Conservation (phyloP, 164 flowering plant genomes). For the Sextonia rubra region DNA sequence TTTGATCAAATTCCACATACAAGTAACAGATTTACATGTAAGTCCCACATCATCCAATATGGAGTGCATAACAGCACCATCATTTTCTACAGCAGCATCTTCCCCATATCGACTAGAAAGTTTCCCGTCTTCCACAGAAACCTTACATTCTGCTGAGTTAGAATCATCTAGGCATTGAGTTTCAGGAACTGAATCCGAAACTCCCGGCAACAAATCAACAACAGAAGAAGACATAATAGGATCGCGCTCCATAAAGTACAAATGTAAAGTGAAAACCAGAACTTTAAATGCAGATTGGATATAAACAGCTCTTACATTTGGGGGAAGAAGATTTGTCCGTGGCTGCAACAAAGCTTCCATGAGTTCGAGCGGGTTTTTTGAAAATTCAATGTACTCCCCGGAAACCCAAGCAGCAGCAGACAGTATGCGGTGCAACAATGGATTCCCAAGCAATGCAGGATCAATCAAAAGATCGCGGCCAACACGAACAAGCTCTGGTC, state of each 20-base stretch:
- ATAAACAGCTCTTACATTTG: slow-evolving; percentile 69
- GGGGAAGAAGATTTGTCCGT: slow-evolving; percentile 72
- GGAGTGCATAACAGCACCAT: slow-evolving; percentile 9
- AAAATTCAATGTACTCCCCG: slow-evolving; percentile 82
- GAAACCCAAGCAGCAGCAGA: slow-evolving; percentile 93
- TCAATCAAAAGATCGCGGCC: slow-evolving; percentile 77
- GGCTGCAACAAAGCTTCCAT: slow-evolving; percentile 88
- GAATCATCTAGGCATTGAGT: slow-evolving; percentile 18
- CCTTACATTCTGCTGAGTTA: slow-evolving; percentile 17
- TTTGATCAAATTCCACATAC: slow-evolving; percentile 47
- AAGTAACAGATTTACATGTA: slow-evolving; percentile 42
- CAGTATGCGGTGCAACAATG: slow-evolving; percentile 56
- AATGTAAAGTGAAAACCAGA: slow-evolving; percentile 47
- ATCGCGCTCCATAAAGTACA: slow-evolving; percentile 32
- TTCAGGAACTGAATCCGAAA: slow-evolving; percentile 16
- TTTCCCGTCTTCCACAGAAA: slow-evolving; percentile 19
- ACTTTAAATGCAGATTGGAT: slow-evolving; percentile 81
- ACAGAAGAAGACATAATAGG: slow-evolving; percentile 18
- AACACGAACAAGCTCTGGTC: slow-evolving; percentile 72
- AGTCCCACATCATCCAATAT: slow-evolving; percentile 16
- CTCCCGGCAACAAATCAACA: slow-evolving; percentile 20
- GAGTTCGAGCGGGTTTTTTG: slow-evolving; percentile 66
- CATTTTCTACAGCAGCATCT: slow-evolving; percentile 16
- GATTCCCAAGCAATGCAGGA: slow-evolving; percentile 91
- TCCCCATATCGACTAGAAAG: slow-evolving; percentile 17